Percentiles rank a stretch among this genome's conserved stretches.
Evolutionary conservation across 1,284 basidiomycete genomes (phyloP).

Genomic region (Moniliophthora roreri): DNA sequence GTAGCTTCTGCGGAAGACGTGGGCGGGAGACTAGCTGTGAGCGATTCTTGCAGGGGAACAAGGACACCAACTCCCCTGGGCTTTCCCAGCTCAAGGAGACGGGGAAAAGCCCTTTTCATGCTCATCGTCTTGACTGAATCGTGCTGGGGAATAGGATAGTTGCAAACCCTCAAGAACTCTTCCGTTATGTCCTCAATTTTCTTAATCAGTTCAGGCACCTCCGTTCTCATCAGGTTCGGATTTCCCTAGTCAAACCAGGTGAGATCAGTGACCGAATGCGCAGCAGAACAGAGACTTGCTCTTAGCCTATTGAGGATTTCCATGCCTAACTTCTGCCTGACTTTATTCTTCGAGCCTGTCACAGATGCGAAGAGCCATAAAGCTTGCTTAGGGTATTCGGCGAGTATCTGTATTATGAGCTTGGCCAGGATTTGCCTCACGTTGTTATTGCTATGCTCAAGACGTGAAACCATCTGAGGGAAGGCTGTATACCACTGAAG

Average conservation of each 20-base stretch:
- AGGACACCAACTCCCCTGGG: constrained; percentile 57
- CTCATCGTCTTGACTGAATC: constrained; percentile 46
- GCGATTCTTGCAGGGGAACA: constrained; percentile 90
- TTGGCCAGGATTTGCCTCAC: constrained; percentile 68
- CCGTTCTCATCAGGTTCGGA: constrained; percentile 34
- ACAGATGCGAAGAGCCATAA: constrained; percentile 94
- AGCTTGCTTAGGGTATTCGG: constrained; percentile 87
- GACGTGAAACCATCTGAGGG: constrained; percentile 95
- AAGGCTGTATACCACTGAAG: constrained; percentile 93
- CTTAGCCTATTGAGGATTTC: constrained; percentile 68
- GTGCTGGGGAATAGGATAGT: constrained; percentile 44
- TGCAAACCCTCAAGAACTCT: constrained; percentile 69
- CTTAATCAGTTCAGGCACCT: constrained; percentile 53
- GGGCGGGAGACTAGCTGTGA: constrained; percentile 87
- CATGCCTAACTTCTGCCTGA: constrained; percentile 63
- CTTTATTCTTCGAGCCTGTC: constrained; percentile 78
- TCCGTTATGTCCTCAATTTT: constrained; percentile 64
- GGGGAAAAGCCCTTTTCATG: constrained; percentile 68
- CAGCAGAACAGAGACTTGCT: constrained; percentile 38
- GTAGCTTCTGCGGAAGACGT: constrained; percentile 60
- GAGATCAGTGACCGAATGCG: not conserved
- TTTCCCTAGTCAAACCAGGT: constrained; percentile 30
- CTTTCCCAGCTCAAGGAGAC: constrained; percentile 55
- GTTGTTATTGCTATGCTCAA: constrained; percentile 76
- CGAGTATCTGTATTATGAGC: constrained; percentile 77